Conservation (phyloP, 1,284 basidiomycete genomes). For the Leucoagaricus sp. region DNA sequence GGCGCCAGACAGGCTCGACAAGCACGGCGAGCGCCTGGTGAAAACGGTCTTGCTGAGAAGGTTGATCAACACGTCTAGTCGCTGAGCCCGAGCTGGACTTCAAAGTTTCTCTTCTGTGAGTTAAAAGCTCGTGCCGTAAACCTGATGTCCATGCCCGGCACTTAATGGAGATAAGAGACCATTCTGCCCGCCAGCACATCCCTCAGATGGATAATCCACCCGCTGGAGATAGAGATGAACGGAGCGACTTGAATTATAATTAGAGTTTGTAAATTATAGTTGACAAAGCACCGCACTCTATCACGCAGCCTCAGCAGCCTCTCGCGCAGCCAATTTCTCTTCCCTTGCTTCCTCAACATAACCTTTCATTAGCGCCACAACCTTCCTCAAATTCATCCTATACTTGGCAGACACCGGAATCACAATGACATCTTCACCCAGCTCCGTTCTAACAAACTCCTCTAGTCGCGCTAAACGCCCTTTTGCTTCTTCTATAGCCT, state of each 20-base stretch:
- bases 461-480: constrained; percentile 58
- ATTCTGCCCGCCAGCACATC: no score
- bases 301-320: constrained; percentile 16
- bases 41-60: no score
- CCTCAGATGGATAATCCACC: no score
- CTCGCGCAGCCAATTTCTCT: background rate
- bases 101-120: no score
- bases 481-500: constrained; percentile 53
- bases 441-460: constrained; percentile 52
- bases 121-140: no score
- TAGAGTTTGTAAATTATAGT: background rate
- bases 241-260: no score
- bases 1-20: no score
- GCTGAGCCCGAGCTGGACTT: no score
- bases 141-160: no score
- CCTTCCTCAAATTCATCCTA: constrained; percentile 71
- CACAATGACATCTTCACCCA: constrained; percentile 58
- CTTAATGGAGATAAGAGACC: no score
- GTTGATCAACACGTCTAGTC: no score
- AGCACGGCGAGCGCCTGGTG: no score
- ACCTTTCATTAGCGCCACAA: constrained; percentile 63
- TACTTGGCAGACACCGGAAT: constrained; percentile 82
- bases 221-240: background rate
- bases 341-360: constrained; percentile 65
- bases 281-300: background rate